Conservation (phyloP, 129 eudicot genomes). For the Silybum marianum region DNA sequence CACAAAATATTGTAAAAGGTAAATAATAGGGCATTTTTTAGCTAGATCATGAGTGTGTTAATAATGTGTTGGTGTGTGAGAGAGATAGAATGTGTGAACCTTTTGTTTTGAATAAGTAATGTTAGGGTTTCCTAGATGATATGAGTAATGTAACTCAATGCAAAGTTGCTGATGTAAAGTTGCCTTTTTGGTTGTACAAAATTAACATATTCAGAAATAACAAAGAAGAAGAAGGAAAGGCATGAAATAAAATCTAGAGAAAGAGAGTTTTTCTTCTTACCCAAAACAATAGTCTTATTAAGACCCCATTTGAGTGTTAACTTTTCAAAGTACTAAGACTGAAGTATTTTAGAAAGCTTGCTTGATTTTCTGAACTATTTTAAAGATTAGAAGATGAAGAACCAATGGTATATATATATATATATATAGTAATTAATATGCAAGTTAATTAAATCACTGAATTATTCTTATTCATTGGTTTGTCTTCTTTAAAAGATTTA, state of each 20-base stretch:
- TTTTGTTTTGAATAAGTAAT: conserved; percentile 18
- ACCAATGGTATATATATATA: neutral
- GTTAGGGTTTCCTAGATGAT: conserved; percentile 37
- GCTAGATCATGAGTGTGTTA: neutral
- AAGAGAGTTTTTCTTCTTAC: conserved; percentile 27
- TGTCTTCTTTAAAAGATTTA: neutral
- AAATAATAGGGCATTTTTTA: neutral
- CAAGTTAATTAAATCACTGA: neutral
- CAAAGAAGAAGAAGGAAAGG: conserved; percentile 40
- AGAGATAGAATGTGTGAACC: neutral
- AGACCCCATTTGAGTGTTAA: conserved; percentile 45
- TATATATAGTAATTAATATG: neutral
- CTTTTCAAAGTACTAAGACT: conserved; percentile 28
- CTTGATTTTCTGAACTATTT: conserved; percentile 39
- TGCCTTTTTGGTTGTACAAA: conserved; percentile 40
- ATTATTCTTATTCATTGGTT: neutral
- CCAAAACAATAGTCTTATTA: conserved; percentile 16
- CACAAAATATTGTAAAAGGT: neutral
- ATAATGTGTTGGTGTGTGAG: neutral
- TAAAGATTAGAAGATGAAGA: conserved; percentile 15
- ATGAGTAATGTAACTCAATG: conserved; percentile 30
- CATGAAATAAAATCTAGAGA: conserved; percentile 42
- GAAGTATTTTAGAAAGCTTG: conserved; percentile 13
- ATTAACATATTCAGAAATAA: conserved; percentile 32
- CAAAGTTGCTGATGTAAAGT: conserved; percentile 37